Evolutionary conservation across 352 stramenopile species (phyloP), one percentile per base, ranked within the genome.

Genomic region (Phytophthora sp.): DNA sequence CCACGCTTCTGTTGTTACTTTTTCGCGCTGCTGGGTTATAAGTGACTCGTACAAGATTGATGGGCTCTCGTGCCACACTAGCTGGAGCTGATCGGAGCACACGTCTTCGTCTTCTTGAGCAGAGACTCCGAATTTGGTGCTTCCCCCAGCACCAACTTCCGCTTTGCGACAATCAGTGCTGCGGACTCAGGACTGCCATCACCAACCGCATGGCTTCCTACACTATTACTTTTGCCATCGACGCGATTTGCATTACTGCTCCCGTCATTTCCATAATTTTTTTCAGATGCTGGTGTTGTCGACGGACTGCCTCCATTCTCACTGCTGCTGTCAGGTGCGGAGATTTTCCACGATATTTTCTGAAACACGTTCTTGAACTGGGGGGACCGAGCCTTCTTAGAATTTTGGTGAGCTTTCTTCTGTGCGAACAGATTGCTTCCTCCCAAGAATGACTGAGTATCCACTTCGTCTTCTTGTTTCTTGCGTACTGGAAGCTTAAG

Each of bases 331-430:
- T 69, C 39, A 16, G 70, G 50, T 31, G 57, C 49, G n/a, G 46
- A 42, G 7, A 76, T 69, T 36, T 89, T 88, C 83, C 82, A 90
- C 21, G 84, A 86, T 47, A 91, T 90, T 46, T 88, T 86, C 71
- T 90, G 73, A 57, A 93, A 91, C 70, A 93, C 86, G 59, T 71
- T 87, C 68, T 93, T 93, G 46, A 84, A 80, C 39, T 90, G 78
- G 4, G 83, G 83, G 16, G 80, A 91, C 41, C 63, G 57, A 42
- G 45, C 52, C 24, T 77, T 80, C 57, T 71, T 79, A 24, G 51
- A 60, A 4, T 38, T 57, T 39, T 73, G 45, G 12, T 71, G 77
- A 35, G 75, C 56, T 52, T 86, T 91, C 39, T 84, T 86, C 20
- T 75, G 70, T 42, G 70, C 65, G 15, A 79, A 57, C 20, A 82